Evolutionary conservation across 345 rosid species (phyloP).

Genomic region (Isatis tinctoria): DNA sequence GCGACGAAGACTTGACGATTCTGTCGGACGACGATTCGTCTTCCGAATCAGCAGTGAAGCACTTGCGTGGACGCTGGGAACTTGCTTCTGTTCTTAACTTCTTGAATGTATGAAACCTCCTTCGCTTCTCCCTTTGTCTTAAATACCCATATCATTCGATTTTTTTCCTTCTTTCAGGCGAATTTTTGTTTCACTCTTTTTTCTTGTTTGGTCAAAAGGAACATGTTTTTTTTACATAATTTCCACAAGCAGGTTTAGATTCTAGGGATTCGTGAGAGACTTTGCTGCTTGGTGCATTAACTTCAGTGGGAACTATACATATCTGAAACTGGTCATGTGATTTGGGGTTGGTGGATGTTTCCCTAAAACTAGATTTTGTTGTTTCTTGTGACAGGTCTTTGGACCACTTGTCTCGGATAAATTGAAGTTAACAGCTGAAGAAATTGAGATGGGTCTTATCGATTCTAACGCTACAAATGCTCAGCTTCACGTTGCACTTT

Average conservation of each 20-base stretch:
- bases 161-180: background rate
- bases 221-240: background rate
- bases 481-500: slow-evolving; percentile 62
- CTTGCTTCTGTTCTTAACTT: slow-evolving; percentile 90
- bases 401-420: slow-evolving; percentile 51
- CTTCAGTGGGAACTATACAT: background rate
- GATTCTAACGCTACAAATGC: slow-evolving; percentile 45
- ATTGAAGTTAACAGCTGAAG: slow-evolving; percentile 67
- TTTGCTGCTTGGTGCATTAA: background rate
- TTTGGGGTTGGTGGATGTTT: background rate
- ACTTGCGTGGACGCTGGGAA: slow-evolving; percentile 81
- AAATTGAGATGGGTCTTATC: slow-evolving; percentile 64
- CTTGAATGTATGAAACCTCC: slow-evolving; percentile 42
- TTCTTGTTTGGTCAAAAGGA: background rate
- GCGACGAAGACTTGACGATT: slow-evolving; percentile 21
- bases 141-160: background rate
- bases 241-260: background rate
- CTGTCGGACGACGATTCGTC: slow-evolving; percentile 29
- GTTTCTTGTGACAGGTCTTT: slow-evolving; percentile 52
- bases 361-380: background rate
- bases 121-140: background rate
- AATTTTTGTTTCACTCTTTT: background rate
- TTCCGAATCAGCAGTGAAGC: slow-evolving; percentile 36
- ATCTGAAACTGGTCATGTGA: background rate
- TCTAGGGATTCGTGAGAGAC: slow-evolving; percentile 1